A percentile compares a stretch with the other conserved stretches of the same genome.
phyloP scores from a whole-genome alignment of 2,329 filamentous ascomycete genomes.

The Coniosporium tulheliwenetii region DNA sequence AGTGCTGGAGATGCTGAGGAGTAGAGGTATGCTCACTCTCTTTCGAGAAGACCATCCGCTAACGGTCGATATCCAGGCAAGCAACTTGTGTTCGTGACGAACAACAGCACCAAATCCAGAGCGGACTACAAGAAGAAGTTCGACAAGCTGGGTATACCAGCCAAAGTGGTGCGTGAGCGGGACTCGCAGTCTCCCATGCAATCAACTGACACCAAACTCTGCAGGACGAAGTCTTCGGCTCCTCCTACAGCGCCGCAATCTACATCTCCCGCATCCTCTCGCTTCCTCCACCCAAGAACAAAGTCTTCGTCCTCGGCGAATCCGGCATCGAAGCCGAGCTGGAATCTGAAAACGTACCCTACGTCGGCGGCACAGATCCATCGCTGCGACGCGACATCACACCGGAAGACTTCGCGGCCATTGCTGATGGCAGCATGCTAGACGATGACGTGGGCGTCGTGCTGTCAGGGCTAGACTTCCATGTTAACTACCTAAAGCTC shows the following conservation, averaged over 20 bases:
- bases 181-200: neutral
- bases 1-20: conserved; percentile 68
- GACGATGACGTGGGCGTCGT: conserved; percentile 86
- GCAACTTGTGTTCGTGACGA: conserved; percentile 88
- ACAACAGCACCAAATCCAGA: conserved; percentile 96
- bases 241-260: conserved; percentile 84
- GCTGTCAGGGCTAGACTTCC: conserved; percentile 80
- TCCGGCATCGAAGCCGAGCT: conserved; percentile 83
- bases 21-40: conserved; percentile 46
- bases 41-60: neutral
- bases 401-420: conserved; percentile 61
- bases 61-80: conserved; percentile 46
- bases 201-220: neutral
- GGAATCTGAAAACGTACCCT: conserved; percentile 58
- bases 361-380: conserved; percentile 77
- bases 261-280: conserved; percentile 90
- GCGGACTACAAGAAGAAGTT: conserved; percentile 89
- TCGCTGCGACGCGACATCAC: conserved; percentile 61
- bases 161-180: conserved; percentile 37
- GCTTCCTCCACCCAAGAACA: conserved; percentile 63
- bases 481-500: conserved; percentile 90
- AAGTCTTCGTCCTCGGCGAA: conserved; percentile 90
- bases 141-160: conserved; percentile 62
- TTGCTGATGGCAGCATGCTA: conserved; percentile 57
- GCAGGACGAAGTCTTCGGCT: conserved; percentile 86